Base-by-base conservation (phyloP, 495 filamentous ascomycete species). In the Aspergillus kassunensis region DNA sequence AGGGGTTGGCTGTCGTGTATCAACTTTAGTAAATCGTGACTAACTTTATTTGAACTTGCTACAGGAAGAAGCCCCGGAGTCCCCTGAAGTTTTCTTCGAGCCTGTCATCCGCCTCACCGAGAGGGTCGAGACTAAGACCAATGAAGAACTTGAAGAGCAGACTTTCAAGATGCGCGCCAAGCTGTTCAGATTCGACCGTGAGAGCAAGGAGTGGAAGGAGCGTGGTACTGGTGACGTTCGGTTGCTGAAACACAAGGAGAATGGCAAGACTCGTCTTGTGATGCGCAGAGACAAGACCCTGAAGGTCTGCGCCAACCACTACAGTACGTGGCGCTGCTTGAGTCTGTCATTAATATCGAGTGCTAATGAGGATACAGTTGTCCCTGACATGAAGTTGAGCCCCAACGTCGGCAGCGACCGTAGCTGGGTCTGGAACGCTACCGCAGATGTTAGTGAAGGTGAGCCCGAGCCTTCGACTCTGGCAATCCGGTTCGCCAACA, bases 251-350 rank as follows among this genome's bases (percentile, higher is more conserved):
- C 95, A 99, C 77, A 88, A 87, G 80, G 93, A 97, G 76, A 97
- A 95, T 70, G 85, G 86, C 68, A 99, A 97, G 86, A 96, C 90
- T 48, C 83, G 95, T 53, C 79, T 99, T 56, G 93, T 99, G 61
- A 99, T 99, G 95, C 86, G 95, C 71, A 80, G 95, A 66, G 95
- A 99, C 76, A 96, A 97, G 87, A 97, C 95, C 57, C 83, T 96
- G 75, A 99, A 99, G 80, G 93, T 97, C 73, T 99, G 95, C 85
- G 95, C 95, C 65, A 99, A 99, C 77, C 95, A 99, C 79, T 99
- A 99, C 73, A 86, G 93, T 98, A 86, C 67, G 89, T 62, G 41
- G 4, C n/a, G 0, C 37, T 18, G 33, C 34, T 50, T 44, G 30
- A 39, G 34, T 29, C 13, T n/a, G 19, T 31, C 30, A n/a, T n/a